These are phyloP conservation scores for Ogataea angusta DNA, from an alignment of 805 yeast species.

Conservation along the genomic window DNA sequence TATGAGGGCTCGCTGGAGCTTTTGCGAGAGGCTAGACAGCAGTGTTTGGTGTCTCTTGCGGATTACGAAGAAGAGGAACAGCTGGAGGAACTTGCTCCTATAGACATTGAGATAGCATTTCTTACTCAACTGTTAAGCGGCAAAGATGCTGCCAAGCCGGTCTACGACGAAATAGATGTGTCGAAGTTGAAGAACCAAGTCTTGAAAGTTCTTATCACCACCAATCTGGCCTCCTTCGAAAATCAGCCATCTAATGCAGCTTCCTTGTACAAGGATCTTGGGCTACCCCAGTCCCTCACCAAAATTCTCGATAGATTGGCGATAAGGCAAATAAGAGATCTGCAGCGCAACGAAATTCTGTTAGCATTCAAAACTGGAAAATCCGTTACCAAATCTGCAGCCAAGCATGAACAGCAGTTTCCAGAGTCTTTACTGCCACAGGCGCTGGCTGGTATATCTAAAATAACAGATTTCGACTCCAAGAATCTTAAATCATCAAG, in stretches of 20 bases:
- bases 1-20: conserved; percentile 38
- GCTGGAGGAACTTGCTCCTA: conserved; percentile 54
- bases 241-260: conserved; percentile 16
- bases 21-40: conserved; percentile 44
- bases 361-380: conserved; percentile 41
- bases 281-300: conserved; percentile 30
- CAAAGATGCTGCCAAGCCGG: conserved; percentile 31
- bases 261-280: conserved; percentile 31
- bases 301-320: conserved; percentile 33
- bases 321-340: conserved; percentile 37
- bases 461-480: conserved; percentile 17
- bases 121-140: conserved; percentile 41
- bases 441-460: conserved; percentile 22
- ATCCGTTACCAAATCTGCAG: conserved; percentile 18
- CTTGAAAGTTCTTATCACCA: conserved; percentile 40
- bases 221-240: conserved; percentile 39
- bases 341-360: conserved; percentile 44
- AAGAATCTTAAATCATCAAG: conserved; percentile 19
- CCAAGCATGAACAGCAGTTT: conserved; percentile 17
- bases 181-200: conserved; percentile 36
- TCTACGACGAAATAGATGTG: conserved; percentile 37
- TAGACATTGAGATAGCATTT: conserved; percentile 57
- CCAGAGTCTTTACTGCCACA: conserved; percentile 27
- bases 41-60: conserved; percentile 37
- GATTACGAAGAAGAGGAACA: conserved; percentile 46